These are phyloP conservation scores for Leucocoprinus birnbaumii DNA, from an alignment of 768 basidiomycete genomes.

Conservation along the genomic window DNA sequence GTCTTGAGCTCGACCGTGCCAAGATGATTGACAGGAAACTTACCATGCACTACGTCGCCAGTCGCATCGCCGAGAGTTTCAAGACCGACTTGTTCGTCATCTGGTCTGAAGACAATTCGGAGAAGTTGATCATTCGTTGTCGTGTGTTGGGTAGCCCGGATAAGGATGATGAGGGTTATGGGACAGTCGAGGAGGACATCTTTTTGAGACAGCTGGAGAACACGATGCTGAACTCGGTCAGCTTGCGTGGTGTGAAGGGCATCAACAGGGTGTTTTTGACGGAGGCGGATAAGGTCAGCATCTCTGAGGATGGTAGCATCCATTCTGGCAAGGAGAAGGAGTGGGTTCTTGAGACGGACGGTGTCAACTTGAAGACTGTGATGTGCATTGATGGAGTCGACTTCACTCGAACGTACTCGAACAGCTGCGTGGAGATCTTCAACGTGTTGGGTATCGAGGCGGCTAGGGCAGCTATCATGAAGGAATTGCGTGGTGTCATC, in stretches of 20 bases:
- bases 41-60: slow-evolving; percentile 92
- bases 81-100: slow-evolving; percentile 96
- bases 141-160: slow-evolving; percentile 84
- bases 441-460: slow-evolving; percentile 96
- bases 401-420: slow-evolving; percentile 90
- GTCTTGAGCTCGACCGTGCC: slow-evolving; percentile 93
- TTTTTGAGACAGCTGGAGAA: slow-evolving; percentile 96
- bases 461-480: slow-evolving; percentile 90
- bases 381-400: slow-evolving; percentile 97
- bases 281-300: slow-evolving; percentile 75
- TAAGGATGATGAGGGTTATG: slow-evolving; percentile 81
- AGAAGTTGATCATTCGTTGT: slow-evolving; percentile 95
- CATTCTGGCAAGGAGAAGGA: slow-evolving; percentile 67
- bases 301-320: slow-evolving; percentile 65
- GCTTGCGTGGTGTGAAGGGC: slow-evolving; percentile 86
- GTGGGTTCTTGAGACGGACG: slow-evolving; percentile 98
- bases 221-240: slow-evolving; percentile 95
- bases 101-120: slow-evolving; percentile 98
- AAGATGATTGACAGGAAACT: slow-evolving; percentile 98
- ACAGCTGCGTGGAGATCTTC: slow-evolving; percentile 95
- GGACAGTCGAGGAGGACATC: slow-evolving; percentile 84
- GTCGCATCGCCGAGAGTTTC: slow-evolving; percentile 91
- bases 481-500: slow-evolving; percentile 91
- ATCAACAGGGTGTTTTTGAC: slow-evolving; percentile 94
- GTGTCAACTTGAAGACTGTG: slow-evolving; percentile 92